Evolutionary conservation across 257 asterid species (phyloP).

Genomic region (Salvia miltiorrhiza): DNA sequence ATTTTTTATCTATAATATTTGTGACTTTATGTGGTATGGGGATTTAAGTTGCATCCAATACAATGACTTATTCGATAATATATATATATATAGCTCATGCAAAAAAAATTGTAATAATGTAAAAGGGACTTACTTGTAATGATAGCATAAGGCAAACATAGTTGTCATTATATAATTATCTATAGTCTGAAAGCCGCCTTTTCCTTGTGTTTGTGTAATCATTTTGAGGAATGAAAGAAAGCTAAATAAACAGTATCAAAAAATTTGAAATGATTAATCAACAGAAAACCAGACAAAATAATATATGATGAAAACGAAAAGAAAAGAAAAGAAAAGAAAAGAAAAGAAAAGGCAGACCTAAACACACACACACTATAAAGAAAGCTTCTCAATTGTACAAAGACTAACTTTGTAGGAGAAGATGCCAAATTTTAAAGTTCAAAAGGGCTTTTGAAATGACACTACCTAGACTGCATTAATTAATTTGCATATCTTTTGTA

Average conservation of each 20-base stretch:
- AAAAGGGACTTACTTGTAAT: constrained; percentile 20
- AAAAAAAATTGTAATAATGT: too few relatives aligned
- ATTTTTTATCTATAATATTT: too few relatives aligned
- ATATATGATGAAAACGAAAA: background rate
- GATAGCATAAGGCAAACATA: constrained; percentile 33
- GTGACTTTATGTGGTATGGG: too few relatives aligned
- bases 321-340: background rate
- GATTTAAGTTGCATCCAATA: too few relatives aligned
- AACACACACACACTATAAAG: constrained; percentile 9
- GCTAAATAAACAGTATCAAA: background rate
- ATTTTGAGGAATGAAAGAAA: constrained; percentile 16
- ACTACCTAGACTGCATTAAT: too few relatives aligned
- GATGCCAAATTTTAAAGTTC: constrained; percentile 37
- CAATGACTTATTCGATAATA: too few relatives aligned
- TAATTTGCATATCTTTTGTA: too few relatives aligned
- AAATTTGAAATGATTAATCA: constrained; percentile 28
- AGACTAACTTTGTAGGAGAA: constrained; percentile 44
- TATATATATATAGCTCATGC: too few relatives aligned
- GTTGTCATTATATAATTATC: constrained; percentile 30
- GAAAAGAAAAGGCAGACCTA: background rate
- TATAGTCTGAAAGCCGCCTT: constrained; percentile 50
- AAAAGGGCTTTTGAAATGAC: constrained; percentile 37
- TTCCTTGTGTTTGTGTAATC: constrained; percentile 19
- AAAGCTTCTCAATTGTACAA: constrained; percentile 25
- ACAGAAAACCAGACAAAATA: constrained; percentile 25